Base-by-base conservation (phyloP, 177 flowering plant genomes). In the Vitis hybrid region DNA sequence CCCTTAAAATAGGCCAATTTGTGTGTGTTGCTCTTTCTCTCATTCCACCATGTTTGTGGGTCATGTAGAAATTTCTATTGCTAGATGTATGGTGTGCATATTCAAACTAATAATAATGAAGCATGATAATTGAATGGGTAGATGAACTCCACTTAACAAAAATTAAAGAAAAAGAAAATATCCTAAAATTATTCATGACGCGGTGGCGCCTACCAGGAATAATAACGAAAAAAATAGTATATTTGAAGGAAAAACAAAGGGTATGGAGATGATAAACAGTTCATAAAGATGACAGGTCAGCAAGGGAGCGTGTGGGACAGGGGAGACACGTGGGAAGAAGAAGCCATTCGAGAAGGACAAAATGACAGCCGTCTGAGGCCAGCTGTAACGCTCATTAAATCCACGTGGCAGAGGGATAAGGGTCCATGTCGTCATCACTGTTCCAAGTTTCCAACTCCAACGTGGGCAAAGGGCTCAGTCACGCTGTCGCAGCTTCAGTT, bases 351-450 rank as follows among this genome's bases (percentile, higher is more conserved):
- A 62, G 31, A 12, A 3, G 29, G 34, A 54, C 59, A 29, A 66
- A 66, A 65, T 34, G 69, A 64, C 67, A 50, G 67, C 67, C n/a
- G 67, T 31, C 67, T 39, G n/a, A 22, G 8, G 20, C 65, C 65
- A 63, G 52, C 65, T 63, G 52, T 16, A 39, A 45, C 50, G 10
- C 50, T 6, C 9, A 2, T 10, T 5, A 2, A 1, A 5, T 15
- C 57, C 15, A 59, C 62, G 45, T 59, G 62, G 12, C n/a, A 12
- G 5, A 22, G 14, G 14, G n/a, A 29, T 22, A n/a, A 12, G 45
- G 31, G 11, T 59, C 62, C 62, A 12, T 26, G 39, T 59, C 39
- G 13, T n/a, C 26, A 9, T 11, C 48, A 8, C 4, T 9, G 48
- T 13, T 10, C n/a, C 22, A 22, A 5, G n/a, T 16, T 61, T 39